Percentiles rank a stretch among this genome's conserved stretches.
Conservation (phyloP, 305 asterid species). For the Fraxinus greggii region DNA sequence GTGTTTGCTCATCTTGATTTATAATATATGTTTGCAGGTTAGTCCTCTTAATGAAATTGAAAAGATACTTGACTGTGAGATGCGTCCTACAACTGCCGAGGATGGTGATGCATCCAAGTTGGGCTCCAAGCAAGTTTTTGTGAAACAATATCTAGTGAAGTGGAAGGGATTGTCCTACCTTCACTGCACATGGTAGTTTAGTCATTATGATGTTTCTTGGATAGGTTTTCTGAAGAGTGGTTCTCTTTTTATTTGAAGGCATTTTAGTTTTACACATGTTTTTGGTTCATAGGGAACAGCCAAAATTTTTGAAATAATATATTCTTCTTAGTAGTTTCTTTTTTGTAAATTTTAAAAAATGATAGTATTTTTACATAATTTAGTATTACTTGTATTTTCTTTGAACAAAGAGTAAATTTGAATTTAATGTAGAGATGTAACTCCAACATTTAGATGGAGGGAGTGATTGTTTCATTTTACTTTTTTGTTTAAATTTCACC, state of each 20-base stretch:
- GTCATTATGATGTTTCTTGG: constrained; percentile 21
- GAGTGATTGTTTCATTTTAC: constrained; percentile 13
- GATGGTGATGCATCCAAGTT: constrained; percentile 62
- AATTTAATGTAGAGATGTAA: constrained; percentile 14
- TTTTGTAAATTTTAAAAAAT: constrained; percentile 1
- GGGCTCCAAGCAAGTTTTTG: constrained; percentile 76
- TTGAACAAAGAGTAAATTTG: constrained; percentile 23
- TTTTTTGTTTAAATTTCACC: constrained; percentile 12
- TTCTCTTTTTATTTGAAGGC: constrained; percentile 9
- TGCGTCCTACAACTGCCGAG: constrained; percentile 72
- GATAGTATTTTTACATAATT: background rate
- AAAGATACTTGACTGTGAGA: constrained; percentile 83
- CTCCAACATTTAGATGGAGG: constrained; percentile 1
- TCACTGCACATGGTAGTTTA: constrained; percentile 81
- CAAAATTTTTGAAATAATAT: constrained; percentile 21
- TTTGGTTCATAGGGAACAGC: constrained; percentile 22
- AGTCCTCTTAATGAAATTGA: constrained; percentile 84
- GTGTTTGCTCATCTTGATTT: constrained; percentile 17
- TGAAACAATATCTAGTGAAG: constrained; percentile 88
- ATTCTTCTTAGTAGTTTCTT: background rate
- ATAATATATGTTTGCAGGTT: constrained; percentile 50
- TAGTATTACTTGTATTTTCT: constrained; percentile 12
- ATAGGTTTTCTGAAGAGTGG: constrained; percentile 12
- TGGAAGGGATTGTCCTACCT: constrained; percentile 95
- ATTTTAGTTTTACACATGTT: constrained; percentile 9